Conservation (phyloP, 805 yeast genomes). For the Candida peoriensis region DNA sequence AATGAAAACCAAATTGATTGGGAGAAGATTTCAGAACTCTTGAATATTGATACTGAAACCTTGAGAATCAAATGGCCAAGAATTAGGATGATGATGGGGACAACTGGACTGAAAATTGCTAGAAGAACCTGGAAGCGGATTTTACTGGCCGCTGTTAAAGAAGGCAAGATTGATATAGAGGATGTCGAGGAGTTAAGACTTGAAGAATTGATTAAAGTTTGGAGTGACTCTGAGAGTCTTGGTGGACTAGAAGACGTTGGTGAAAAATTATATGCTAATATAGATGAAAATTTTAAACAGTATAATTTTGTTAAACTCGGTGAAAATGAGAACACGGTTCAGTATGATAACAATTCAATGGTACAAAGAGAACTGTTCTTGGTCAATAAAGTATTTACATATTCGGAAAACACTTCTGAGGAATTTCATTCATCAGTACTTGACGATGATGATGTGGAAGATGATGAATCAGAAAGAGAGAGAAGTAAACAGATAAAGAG, state of each 20-base stretch:
- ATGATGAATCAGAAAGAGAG: slow-evolving; percentile 1
- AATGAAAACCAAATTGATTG: slow-evolving; percentile 57
- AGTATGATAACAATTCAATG: slow-evolving; percentile 59
- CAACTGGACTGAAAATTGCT: slow-evolving; percentile 48
- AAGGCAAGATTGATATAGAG: slow-evolving; percentile 42
- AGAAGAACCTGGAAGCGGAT: slow-evolving; percentile 62
- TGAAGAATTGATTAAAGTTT: slow-evolving; percentile 48
- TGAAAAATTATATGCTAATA: slow-evolving; percentile 27
- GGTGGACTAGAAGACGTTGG: slow-evolving; percentile 1
- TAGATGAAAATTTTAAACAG: slow-evolving; percentile 42
- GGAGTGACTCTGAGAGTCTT: slow-evolving; percentile 51
- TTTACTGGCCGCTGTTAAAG: slow-evolving; percentile 52
- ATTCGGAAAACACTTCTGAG: slow-evolving; percentile 4
- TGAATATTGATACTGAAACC: slow-evolving; percentile 39
- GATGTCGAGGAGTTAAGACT: slow-evolving; percentile 51
- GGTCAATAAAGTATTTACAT: slow-evolving; percentile 40
- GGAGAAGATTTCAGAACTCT: slow-evolving; percentile 48
- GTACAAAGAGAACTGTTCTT: slow-evolving; percentile 60
- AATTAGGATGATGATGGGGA: slow-evolving; percentile 57
- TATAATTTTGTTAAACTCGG: slow-evolving; percentile 36
- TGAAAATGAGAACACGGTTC: slow-evolving; percentile 27
- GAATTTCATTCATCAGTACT: slow-evolving; percentile 1
- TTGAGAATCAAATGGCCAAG: slow-evolving; percentile 67
- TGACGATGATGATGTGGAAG: background rate
- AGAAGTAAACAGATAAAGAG: slow-evolving; percentile 25